phyloP scores from a whole-genome alignment of 345 rosid species.

The Lepidium aucheri region DNA sequence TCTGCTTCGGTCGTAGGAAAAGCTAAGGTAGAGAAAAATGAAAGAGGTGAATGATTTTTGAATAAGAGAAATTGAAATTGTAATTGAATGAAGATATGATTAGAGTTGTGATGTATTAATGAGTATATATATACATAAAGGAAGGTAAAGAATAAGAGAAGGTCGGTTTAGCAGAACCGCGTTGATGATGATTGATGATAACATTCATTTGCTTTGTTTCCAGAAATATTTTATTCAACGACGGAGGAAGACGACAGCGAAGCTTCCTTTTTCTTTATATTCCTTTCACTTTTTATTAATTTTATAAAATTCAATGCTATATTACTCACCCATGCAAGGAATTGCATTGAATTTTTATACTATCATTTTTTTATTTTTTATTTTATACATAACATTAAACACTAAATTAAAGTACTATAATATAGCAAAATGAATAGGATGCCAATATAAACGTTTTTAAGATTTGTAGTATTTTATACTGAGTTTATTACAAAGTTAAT shows the following conservation, averaged over 20 bases:
- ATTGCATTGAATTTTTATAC: background rate
- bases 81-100: background rate
- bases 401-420: too few relatives aligned
- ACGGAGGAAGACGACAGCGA: background rate
- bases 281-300: too few relatives aligned
- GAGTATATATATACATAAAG: background rate
- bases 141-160: background rate
- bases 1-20: background rate
- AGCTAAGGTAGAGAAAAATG: background rate
- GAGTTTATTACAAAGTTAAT: background rate
- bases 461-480: background rate
- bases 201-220: background rate
- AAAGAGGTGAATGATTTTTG: background rate
- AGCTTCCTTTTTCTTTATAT: background rate
- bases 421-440: too few relatives aligned
- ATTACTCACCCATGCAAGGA: background rate
- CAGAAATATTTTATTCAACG: background rate
- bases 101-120: background rate
- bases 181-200: too few relatives aligned
- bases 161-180: constrained; percentile 27
- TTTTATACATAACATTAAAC: too few relatives aligned
- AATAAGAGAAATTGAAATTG: background rate
- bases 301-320: too few relatives aligned
- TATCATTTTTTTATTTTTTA: too few relatives aligned
- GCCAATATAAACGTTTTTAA: too few relatives aligned